These are phyloP conservation scores for Atkinsonella hypoxylon DNA, from an alignment of 2,329 filamentous ascomycete species.

Conservation along the genomic window DNA sequence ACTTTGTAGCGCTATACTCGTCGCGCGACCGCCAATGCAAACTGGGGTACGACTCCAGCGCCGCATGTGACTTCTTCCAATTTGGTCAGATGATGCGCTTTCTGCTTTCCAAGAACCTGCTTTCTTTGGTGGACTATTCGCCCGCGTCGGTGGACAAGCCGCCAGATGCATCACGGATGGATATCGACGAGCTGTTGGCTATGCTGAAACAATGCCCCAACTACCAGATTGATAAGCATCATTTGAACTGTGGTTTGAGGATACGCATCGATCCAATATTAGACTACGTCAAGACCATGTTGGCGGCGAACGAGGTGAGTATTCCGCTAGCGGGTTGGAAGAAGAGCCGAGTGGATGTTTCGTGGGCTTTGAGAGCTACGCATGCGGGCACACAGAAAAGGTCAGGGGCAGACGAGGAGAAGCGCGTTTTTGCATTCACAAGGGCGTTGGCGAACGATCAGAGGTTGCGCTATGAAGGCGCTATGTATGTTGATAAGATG, in stretches of 20 bases:
- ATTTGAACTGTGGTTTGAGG: constrained; percentile 60
- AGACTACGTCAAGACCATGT: constrained; percentile 48
- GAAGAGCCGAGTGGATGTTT: constrained; percentile 23
- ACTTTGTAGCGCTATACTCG: constrained; percentile 57
- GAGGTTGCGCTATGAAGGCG: constrained; percentile 35
- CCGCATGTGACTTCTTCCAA: constrained; percentile 66
- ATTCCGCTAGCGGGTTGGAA: constrained; percentile 36
- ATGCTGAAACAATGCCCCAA: constrained; percentile 53
- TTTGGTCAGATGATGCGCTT: constrained; percentile 69
- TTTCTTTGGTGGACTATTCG: constrained; percentile 47
- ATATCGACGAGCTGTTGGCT: constrained; percentile 48
- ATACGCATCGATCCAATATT: constrained; percentile 53
- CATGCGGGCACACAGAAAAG: constrained; percentile 4
- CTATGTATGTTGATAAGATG: constrained; percentile 37
- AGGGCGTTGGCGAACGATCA: constrained; percentile 37
- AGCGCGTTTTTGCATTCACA: constrained; percentile 35
- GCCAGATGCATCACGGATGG: constrained; percentile 41
- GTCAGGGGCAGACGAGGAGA: constrained; percentile 5
- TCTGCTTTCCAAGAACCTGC: constrained; percentile 46
- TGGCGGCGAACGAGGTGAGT: constrained; percentile 33
- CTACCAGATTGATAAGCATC: constrained; percentile 64
- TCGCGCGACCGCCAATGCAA: constrained; percentile 58
- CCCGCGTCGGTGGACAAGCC: constrained; percentile 32
- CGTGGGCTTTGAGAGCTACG: constrained; percentile 25
- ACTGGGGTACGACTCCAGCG: constrained; percentile 60